Evolutionary conservation across 768 basidiomycete species (phyloP), one percentile per base, ranked within the genome.

Genomic region (Suillus cothurnatus): DNA sequence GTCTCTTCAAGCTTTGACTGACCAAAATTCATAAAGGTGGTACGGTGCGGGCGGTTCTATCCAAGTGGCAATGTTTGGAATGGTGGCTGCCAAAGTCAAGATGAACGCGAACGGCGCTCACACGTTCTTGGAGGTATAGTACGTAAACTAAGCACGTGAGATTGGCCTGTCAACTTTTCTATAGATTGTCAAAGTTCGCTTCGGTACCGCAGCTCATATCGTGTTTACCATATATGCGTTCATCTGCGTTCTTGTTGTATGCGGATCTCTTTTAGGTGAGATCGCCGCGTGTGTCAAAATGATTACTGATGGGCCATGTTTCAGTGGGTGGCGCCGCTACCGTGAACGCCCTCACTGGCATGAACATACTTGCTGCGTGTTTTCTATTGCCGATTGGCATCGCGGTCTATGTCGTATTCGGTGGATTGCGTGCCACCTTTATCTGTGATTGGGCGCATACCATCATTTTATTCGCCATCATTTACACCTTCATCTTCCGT

Each of bases 81-180:
- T 78, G 72, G 64, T 80, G 6, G 77, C 79, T 12, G 77, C 79
- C 4, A 78, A 78, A 53, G 77, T 81, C 32, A 83, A 83, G 69
- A 75, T 74, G 74, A 81, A 81, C 49, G 81, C 80, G 0, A 81
- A 80, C 41, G 78, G 77, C 3, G 81, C 81, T 0, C 77, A 78
- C 50, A 83, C 82, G 0, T 81, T 81, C 68, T 72, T 81, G 28
- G 80, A 82, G 65, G 77, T 73, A 62, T 8, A 9, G 65, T 43
- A 26, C 53, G 55, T 23, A 9, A 26, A 28, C 36, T 31, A n/a
- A n/a, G 26, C 5, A 15, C 9, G 19, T 26, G 38, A n/a, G 43
- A 41, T 23, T 15, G 17, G 11, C 36, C 17, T 19, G 11, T 32
- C 12, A 34, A 49, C 12, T 15, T 28, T 14, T 26, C 39, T 26